Conservation (phyloP, 2,329 filamentous ascomycete genomes). For the Nigrospora oryzae region DNA sequence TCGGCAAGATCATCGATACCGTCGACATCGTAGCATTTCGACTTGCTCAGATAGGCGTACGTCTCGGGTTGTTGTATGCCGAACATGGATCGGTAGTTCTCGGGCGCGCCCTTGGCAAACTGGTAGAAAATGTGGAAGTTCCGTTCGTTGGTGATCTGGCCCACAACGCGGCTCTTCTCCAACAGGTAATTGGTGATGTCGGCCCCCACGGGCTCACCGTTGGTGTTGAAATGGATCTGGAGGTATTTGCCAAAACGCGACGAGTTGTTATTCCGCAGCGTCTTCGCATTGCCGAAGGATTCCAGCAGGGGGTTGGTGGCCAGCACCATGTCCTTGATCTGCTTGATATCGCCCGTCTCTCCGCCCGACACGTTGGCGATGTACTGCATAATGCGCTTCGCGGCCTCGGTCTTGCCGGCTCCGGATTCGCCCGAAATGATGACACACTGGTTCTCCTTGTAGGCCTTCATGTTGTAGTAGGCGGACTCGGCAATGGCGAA, state of each 20-base stretch:
- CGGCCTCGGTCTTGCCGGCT: constrained; percentile 96
- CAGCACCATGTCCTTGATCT: constrained; percentile 99
- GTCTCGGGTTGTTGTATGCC: constrained; percentile 87
- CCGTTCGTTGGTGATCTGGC: constrained; percentile 89
- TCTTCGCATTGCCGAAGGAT: constrained; percentile 98
- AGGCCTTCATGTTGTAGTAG: constrained; percentile 99
- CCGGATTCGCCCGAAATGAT: constrained; percentile 99
- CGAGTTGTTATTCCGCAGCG: constrained; percentile 95
- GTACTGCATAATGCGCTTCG: constrained; percentile 99
- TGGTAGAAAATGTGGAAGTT: constrained; percentile 99
- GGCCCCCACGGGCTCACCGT: constrained; percentile 88
- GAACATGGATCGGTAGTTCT: constrained; percentile 77
- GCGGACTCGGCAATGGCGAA: constrained; percentile 93
- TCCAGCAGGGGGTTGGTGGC: constrained; percentile 95
- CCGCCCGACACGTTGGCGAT: constrained; percentile 95
- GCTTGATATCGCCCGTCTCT: constrained; percentile 75
- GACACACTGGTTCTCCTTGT: constrained; percentile 97
- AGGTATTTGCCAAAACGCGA: constrained; percentile 98
- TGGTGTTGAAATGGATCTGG: constrained; percentile 88
- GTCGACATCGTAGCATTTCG: constrained; percentile 89
- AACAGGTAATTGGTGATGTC: constrained; percentile 98
- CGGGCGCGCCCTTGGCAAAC: constrained; percentile 90
- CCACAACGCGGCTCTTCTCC: constrained; percentile 90
- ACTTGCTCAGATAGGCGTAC: constrained; percentile 87
- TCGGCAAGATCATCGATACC: constrained; percentile 90